Evolutionary conservation across 176 grass and related monocot species (phyloP), one percentile per base, ranked within the genome.

Genomic region (Cocos nucifera): DNA sequence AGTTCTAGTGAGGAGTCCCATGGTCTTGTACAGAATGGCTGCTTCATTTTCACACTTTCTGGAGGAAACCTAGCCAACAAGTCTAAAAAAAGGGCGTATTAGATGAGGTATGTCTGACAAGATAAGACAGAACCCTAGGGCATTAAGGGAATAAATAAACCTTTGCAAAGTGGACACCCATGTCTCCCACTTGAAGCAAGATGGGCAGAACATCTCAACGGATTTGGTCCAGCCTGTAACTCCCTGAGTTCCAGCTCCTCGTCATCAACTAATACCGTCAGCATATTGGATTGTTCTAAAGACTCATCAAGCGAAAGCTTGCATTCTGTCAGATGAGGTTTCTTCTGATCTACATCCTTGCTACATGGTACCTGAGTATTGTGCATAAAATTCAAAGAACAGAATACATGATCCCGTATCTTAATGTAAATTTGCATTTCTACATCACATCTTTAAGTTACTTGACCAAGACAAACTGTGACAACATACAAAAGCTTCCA

Each of bases 31-130:
- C 76, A 76, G 58, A 93, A 89, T 59, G 85, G 79, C 17, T 86
- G 85, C 73, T 83, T 98, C 94, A 98, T 98, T 71, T 83, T 86
- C 25, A 98, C 77, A 76, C 56, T 89, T 72, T 78, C 63, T 63
- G 88, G 94, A 76, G 94, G 94, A 93, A 98, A 98, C 74, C 80
- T 98, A 50, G 84, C 82, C 67, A 98, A 76, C 69, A 98, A 83
- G 78, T 98, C 94, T 98, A 75, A 44, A 83, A 44, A 6, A 56
- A 69, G 59, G 70, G 49, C 51, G 35, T 64, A 53, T 64, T 10
- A 29, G 23, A 48, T 50, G 15, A 32, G 27, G 9, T 9, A 79
- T 0, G 20, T 19, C 5, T 17, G 21, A 58, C 35, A 10, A 58
- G 10, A 53, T 44, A 44, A 44, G 35, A 44, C 35, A 44, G 35